A percentile compares a stretch with the other conserved stretches of the same genome.
Evolutionary conservation across 768 basidiomycete genomes (phyloP).

Genomic region (Xerocomellus chrysenteron): DNA sequence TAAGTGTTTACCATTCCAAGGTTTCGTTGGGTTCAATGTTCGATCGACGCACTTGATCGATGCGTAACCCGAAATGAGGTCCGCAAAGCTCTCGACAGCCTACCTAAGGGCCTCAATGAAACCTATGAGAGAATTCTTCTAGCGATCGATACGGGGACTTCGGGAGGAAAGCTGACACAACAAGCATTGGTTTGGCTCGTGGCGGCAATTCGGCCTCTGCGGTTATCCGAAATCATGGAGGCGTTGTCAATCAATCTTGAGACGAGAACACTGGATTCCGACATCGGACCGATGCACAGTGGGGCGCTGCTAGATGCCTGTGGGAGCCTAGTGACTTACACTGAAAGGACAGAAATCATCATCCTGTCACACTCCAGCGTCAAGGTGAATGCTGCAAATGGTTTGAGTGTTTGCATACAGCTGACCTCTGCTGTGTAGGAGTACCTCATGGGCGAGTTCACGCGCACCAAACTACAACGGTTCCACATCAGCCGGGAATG

Average conservation of each 20-base stretch:
- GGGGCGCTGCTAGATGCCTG: constrained; percentile 6
- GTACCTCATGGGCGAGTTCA: background rate
- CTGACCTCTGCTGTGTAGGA: background rate
- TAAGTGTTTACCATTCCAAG: background rate
- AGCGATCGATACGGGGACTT: background rate
- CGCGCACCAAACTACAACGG: background rate
- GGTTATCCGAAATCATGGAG: background rate
- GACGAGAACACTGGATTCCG: background rate
- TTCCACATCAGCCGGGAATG: background rate
- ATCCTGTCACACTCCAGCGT: constrained; percentile 6
- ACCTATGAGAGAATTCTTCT: constrained; percentile 6
- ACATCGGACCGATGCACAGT: constrained; percentile 2
- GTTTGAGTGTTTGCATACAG: background rate
- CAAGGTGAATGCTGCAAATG: background rate
- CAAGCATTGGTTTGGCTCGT: constrained; percentile 2
- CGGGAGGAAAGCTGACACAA: background rate
- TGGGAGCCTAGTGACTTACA: constrained; percentile 6
- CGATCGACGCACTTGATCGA: background rate
- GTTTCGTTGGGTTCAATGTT: constrained; percentile 6
- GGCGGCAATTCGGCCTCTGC: constrained; percentile 1
- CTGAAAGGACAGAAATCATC: background rate
- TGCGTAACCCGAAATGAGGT: background rate
- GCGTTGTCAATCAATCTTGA: background rate
- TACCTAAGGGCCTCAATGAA: constrained; percentile 1
- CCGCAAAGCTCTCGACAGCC: background rate